phyloP scores from a whole-genome alignment of 2,329 filamentous ascomycete genomes.

The Fusarium sp. region DNA sequence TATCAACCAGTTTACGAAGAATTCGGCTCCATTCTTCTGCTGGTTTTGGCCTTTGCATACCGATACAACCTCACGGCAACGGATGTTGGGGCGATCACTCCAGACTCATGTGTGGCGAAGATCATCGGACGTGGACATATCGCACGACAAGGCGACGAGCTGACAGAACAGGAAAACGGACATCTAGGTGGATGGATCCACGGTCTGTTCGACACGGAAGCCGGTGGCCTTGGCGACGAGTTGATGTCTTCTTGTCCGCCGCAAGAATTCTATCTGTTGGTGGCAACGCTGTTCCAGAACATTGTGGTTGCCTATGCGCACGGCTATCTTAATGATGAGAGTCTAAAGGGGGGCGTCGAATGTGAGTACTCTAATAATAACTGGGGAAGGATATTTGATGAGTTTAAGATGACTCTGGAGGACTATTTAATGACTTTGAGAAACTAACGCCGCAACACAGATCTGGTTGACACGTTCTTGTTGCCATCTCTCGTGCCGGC shows the following conservation, averaged over 20 bases:
- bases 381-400: rapidly evolving
- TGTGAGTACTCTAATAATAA: slow-evolving; percentile 61
- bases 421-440: not conserved
- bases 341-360: slow-evolving; percentile 80
- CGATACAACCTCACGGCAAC: slow-evolving; percentile 75
- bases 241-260: slow-evolving; percentile 85
- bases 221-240: slow-evolving; percentile 80
- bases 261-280: slow-evolving; percentile 83
- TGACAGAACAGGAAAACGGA: slow-evolving; percentile 72
- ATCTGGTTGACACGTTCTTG: slow-evolving; percentile 83
- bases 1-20: slow-evolving; percentile 90
- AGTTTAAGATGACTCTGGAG: not conserved
- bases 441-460: slow-evolving; percentile 51
- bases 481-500: slow-evolving; percentile 83
- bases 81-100: slow-evolving; percentile 71
- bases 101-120: slow-evolving; percentile 76
- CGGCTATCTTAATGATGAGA: slow-evolving; percentile 74
- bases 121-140: slow-evolving; percentile 71
- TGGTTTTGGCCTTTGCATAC: slow-evolving; percentile 80
- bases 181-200: slow-evolving; percentile 81
- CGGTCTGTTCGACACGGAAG: slow-evolving; percentile 80
- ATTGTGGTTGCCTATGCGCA: slow-evolving; percentile 77
- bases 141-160: slow-evolving; percentile 67
- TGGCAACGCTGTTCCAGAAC: slow-evolving; percentile 81
- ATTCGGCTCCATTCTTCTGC: slow-evolving; percentile 80